These are phyloP conservation scores for Teunomyces tritomae DNA, from an alignment of 805 yeast genomes.

Conservation along the genomic window DNA sequence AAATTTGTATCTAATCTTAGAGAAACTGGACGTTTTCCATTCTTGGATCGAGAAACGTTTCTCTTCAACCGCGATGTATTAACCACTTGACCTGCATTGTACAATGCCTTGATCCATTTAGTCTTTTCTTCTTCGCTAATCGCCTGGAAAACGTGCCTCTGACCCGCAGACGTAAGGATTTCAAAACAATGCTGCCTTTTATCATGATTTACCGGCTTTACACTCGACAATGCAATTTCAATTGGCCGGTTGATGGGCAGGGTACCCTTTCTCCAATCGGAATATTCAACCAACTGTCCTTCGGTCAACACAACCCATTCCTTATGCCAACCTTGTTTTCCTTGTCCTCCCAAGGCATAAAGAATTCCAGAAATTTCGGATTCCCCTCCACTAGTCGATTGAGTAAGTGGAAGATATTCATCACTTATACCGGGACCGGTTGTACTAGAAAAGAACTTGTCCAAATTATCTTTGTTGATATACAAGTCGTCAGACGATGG, in stretches of 20 bases:
- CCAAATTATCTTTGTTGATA: conserved; percentile 26
- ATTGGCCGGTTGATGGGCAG: conserved; percentile 64
- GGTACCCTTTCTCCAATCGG: conserved; percentile 76
- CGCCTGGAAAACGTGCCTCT: conserved; percentile 73
- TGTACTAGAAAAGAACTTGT: conserved; percentile 24
- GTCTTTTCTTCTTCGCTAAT: conserved; percentile 63
- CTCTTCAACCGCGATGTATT: conserved; percentile 18
- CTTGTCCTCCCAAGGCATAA: conserved; percentile 59
- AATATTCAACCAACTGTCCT: conserved; percentile 67
- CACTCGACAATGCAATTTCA: conserved; percentile 66
- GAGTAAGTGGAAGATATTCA: background rate
- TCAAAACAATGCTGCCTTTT: conserved; percentile 66
- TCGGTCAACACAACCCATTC: conserved; percentile 77
- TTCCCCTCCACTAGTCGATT: conserved; percentile 14
- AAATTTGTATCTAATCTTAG: conserved; percentile 11
- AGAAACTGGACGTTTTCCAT: conserved; percentile 4
- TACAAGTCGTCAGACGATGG: conserved; percentile 12
- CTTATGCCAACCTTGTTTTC: conserved; percentile 78
- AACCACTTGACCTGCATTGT: conserved; percentile 53
- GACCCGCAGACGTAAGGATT: conserved; percentile 64
- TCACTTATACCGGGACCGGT: background rate
- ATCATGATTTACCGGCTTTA: conserved; percentile 47
- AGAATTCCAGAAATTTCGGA: conserved; percentile 47
- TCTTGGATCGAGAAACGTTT: background rate
- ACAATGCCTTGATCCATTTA: conserved; percentile 65